Evolutionary conservation across 192 early-diverging fungal genomes (phyloP).

Genomic region (Bifiguratus adelaidae): DNA sequence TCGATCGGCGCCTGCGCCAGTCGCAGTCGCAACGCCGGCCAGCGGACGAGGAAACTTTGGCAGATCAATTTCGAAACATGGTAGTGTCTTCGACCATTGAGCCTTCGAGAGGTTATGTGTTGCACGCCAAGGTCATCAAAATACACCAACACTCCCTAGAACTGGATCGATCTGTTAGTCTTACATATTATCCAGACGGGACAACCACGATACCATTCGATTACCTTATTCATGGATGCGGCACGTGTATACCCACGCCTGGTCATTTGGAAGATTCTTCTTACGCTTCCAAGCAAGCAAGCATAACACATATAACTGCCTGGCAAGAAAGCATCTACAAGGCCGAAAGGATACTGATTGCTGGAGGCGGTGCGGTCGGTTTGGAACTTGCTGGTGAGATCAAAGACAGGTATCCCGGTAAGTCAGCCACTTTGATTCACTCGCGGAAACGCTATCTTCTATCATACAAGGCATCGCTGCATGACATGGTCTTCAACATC

Average conservation of each 20-base stretch:
- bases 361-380: constrained; percentile 70
- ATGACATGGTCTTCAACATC: constrained; percentile 39
- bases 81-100: too few relatives aligned
- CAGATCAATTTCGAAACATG: too few relatives aligned
- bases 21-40: too few relatives aligned
- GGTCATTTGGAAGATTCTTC: constrained; percentile 27
- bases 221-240: constrained; percentile 42
- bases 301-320: constrained; percentile 23
- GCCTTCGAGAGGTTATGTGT: constrained; percentile 29
- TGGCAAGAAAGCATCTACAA: constrained; percentile 42
- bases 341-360: constrained; percentile 47
- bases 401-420: constrained; percentile 41
- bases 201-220: constrained; percentile 29
- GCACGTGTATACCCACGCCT: constrained; percentile 38
- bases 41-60: too few relatives aligned
- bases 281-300: constrained; percentile 26
- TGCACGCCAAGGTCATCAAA: constrained; percentile 31
- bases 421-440: constrained; percentile 54
- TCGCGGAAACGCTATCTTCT: constrained; percentile 44
- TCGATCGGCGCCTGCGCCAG: too few relatives aligned
- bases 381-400: constrained; percentile 74
- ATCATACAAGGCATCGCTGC: constrained; percentile 41
- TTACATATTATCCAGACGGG: too few relatives aligned
- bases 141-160: constrained; percentile 34
- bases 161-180: constrained; percentile 35